Evolutionary conservation across 148 eudicot genomes (phyloP).

Genomic region (Cornus kousa): DNA sequence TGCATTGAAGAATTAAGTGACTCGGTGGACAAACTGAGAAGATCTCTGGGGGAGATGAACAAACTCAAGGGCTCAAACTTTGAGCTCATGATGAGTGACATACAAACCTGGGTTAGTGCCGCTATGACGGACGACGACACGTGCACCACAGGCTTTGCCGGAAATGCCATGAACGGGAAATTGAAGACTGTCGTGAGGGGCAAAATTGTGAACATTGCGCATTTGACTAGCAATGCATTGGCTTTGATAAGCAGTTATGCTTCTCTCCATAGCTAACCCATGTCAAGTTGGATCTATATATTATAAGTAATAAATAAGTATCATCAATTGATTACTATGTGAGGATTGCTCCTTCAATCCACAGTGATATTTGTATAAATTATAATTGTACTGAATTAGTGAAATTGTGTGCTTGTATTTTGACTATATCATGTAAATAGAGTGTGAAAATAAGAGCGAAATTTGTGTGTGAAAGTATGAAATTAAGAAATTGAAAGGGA

Average conservation of each 20-base stretch:
- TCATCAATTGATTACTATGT: too few species aligned
- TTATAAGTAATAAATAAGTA: too few species aligned
- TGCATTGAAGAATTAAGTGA: slow-evolving; percentile 20
- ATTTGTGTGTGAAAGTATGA: too few species aligned
- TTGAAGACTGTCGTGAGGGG: slow-evolving; percentile 25
- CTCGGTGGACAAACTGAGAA: slow-evolving; percentile 19
- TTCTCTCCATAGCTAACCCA: slow-evolving; percentile 16
- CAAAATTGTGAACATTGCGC: slow-evolving; percentile 20
- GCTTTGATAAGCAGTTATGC: slow-evolving; percentile 35
- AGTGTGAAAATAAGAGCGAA: too few species aligned
- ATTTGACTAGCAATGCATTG: slow-evolving; percentile 41
- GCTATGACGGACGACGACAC: slow-evolving; percentile 38
- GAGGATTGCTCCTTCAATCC: too few species aligned
- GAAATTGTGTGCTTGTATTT: too few species aligned
- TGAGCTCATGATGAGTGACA: slow-evolving; percentile 20
- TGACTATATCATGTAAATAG: too few species aligned
- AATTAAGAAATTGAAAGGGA: too few species aligned
- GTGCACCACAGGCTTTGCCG: slow-evolving; percentile 31
- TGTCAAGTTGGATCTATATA: too few species aligned
- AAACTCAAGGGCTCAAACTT: slow-evolving; percentile 13
- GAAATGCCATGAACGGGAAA: slow-evolving; percentile 27
- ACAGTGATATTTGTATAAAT: too few species aligned
- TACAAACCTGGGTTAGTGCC: slow-evolving; percentile 46
- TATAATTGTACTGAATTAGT: too few species aligned
- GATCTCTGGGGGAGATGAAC: slow-evolving; percentile 28